A percentile compares a stretch with the other conserved stretches of the same genome.
phyloP scores from a whole-genome alignment of 257 asterid genomes.

The Nicotiana paniculata region DNA sequence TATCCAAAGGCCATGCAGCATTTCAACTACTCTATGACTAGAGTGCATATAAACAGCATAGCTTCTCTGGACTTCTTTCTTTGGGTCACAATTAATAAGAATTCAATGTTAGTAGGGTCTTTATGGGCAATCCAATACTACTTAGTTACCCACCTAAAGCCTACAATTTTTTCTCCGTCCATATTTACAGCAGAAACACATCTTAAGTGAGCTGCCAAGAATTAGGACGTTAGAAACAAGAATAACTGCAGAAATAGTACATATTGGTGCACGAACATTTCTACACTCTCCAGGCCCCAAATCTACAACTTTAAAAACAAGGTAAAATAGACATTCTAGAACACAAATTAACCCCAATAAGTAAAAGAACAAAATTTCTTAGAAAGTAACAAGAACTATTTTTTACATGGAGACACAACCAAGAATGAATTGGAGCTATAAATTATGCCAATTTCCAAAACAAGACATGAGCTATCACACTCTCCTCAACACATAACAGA shows the following conservation, averaged over 20 bases:
- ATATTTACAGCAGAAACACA: constrained; percentile 73
- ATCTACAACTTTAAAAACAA: not conserved
- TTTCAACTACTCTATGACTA: not conserved
- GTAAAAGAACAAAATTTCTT: not conserved
- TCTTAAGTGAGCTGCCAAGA: constrained; percentile 73
- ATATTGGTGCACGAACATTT: not conserved
- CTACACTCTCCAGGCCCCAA: not conserved
- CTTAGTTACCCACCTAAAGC: constrained; percentile 64
- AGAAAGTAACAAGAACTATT: too few relatives aligned
- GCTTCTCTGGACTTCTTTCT: not conserved
- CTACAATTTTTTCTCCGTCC: constrained; percentile 53
- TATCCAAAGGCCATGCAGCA: not conserved
- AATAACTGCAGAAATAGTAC: not conserved
- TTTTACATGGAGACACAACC: not conserved
- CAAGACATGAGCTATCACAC: not conserved
- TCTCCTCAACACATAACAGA: not conserved
- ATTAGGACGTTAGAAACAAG: constrained; percentile 42
- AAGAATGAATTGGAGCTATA: not conserved
- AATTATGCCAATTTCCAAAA: not conserved
- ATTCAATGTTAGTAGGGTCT: constrained; percentile 41
- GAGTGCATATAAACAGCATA: not conserved
- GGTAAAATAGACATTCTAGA: not conserved
- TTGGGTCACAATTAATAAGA: not conserved
- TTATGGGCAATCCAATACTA: constrained; percentile 45
- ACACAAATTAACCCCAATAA: not conserved